Percentiles rank a stretch among this genome's conserved stretches.
Evolutionary conservation across 805 yeast genomes (phyloP).

Genomic region (Tetrapisispora pingtungensis): DNA sequence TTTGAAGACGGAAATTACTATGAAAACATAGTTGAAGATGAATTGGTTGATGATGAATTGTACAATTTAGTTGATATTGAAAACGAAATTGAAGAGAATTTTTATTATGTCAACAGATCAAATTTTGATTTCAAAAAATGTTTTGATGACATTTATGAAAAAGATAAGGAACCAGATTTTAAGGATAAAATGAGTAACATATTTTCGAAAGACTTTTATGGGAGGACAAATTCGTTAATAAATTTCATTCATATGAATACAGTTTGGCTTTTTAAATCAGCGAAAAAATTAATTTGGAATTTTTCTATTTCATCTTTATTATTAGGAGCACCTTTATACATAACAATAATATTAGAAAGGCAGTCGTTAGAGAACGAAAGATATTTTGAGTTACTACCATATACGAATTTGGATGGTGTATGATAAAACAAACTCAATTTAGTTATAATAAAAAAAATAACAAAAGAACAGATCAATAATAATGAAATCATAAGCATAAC

Average conservation of each 20-base stretch:
- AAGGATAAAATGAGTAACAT: background rate
- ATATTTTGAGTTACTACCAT: slow-evolving; percentile 60
- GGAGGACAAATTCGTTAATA: background rate
- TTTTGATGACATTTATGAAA: background rate
- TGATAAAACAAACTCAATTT: too few species aligned
- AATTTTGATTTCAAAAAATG: too few species aligned
- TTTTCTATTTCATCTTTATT: slow-evolving; percentile 72
- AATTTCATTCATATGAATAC: background rate
- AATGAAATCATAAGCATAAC: background rate
- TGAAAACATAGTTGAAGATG: background rate
- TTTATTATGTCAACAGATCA: background rate
- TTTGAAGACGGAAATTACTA: background rate
- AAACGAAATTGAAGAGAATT: background rate
- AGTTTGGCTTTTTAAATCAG: slow-evolving; percentile 37
- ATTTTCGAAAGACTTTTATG: background rate
- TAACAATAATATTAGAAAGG: slow-evolving; percentile 83
- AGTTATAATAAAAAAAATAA: too few species aligned
- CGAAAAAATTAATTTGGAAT: slow-evolving; percentile 78
- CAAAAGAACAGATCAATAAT: too few species aligned
- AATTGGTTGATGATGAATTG: background rate
- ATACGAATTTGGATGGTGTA: background rate
- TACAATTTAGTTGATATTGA: background rate
- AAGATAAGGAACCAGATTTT: background rate
- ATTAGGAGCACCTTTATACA: slow-evolving; percentile 83
- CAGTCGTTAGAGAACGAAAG: slow-evolving; percentile 90